Percentiles rank a stretch among this genome's conserved stretches.
phyloP scores from a whole-genome alignment of 768 basidiomycete genomes.

The Astraeus odoratus region DNA sequence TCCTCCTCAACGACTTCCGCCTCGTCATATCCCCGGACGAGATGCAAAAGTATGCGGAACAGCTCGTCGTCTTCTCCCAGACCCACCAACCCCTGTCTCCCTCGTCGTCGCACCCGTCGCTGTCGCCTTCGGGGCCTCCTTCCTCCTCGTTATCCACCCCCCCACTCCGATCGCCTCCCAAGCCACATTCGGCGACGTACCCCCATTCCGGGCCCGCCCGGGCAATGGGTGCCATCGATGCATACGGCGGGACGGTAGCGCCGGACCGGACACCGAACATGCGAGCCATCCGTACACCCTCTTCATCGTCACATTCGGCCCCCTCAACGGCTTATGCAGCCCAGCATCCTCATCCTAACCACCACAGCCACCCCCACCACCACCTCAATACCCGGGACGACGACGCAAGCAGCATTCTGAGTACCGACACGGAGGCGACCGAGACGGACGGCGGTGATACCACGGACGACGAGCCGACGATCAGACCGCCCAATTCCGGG shows the following conservation, averaged over 20 bases:
- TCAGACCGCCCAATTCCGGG: slow-evolving; percentile 43
- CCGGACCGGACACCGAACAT: slow-evolving; percentile 24
- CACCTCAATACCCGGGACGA: slow-evolving; percentile 17
- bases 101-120: slow-evolving; percentile 19
- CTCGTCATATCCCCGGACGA: slow-evolving; percentile 83
- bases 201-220: slow-evolving; percentile 32
- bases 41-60: slow-evolving; percentile 93
- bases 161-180: slow-evolving; percentile 8
- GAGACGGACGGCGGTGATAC: slow-evolving; percentile 52
- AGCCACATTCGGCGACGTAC: slow-evolving; percentile 10
- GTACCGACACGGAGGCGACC: slow-evolving; percentile 35
- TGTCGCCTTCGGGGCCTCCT: slow-evolving; percentile 14
- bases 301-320: background rate
- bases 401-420: slow-evolving; percentile 27
- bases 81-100: slow-evolving; percentile 30
- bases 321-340: slow-evolving; percentile 4
- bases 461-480: slow-evolving; percentile 82
- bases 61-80: slow-evolving; percentile 68
- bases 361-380: slow-evolving; percentile 4
- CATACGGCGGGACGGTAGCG: slow-evolving; percentile 38
- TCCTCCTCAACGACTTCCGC: slow-evolving; percentile 92
- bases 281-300: slow-evolving; percentile 13
- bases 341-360: slow-evolving; percentile 5
- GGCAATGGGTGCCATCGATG: slow-evolving; percentile 51
- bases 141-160: slow-evolving; percentile 16